Evolutionary conservation across 495 filamentous ascomycete species (phyloP).

Genomic region (Hypoxylon lienhwacheense): DNA sequence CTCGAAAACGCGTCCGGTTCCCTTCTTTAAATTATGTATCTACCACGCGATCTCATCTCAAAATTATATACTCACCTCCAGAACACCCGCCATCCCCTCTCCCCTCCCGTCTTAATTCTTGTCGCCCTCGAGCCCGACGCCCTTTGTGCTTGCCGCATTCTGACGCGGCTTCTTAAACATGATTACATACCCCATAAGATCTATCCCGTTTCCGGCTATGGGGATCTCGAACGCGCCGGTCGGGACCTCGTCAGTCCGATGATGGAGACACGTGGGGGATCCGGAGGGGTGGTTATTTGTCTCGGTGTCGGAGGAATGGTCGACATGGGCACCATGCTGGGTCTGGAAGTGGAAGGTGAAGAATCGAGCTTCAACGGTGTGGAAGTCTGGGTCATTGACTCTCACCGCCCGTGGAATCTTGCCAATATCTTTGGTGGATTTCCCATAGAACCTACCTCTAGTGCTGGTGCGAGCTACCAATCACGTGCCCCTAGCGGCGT

Average conservation of each 20-base stretch:
- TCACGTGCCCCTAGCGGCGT: slow-evolving; percentile 54
- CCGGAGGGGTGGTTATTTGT: slow-evolving; percentile 85
- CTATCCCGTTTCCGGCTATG: slow-evolving; percentile 89
- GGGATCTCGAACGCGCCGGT: slow-evolving; percentile 77
- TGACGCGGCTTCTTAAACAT: slow-evolving; percentile 86
- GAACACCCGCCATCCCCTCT: slow-evolving; percentile 75
- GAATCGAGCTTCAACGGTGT: slow-evolving; percentile 68
- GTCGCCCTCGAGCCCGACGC: slow-evolving; percentile 94
- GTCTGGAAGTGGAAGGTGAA: slow-evolving; percentile 61
- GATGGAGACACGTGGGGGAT: slow-evolving; percentile 77
- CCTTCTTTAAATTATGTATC: slow-evolving; percentile 72
- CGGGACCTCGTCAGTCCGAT: slow-evolving; percentile 77
- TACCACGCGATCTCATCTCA: slow-evolving; percentile 83
- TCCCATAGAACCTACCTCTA: slow-evolving; percentile 52
- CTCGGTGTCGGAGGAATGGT: slow-evolving; percentile 90
- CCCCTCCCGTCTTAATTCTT: slow-evolving; percentile 87
- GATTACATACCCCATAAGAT: slow-evolving; percentile 99
- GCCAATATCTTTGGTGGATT: slow-evolving; percentile 86
- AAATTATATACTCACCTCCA: slow-evolving; percentile 89
- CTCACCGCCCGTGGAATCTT: slow-evolving; percentile 91
- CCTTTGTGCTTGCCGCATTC: slow-evolving; percentile 91
- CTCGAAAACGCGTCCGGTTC: slow-evolving; percentile 42
- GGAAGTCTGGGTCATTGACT: slow-evolving; percentile 93
- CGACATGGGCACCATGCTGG: slow-evolving; percentile 74
- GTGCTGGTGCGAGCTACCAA: slow-evolving; percentile 48